Evolutionary conservation across 306 rosid genomes (phyloP).

Genomic region (Corylus americana): DNA sequence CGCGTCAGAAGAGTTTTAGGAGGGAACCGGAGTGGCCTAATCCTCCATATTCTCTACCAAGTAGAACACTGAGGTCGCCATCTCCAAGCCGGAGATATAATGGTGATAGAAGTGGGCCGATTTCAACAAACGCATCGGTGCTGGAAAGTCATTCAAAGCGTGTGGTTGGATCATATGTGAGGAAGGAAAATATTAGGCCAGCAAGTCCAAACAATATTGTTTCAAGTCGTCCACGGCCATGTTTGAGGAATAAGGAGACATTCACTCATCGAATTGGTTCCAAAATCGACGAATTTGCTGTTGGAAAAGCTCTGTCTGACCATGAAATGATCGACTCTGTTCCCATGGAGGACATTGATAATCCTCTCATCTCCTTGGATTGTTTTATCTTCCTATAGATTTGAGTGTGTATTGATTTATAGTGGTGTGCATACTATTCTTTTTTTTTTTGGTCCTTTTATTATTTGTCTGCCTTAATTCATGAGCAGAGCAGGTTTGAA

Average conservation of each 20-base stretch:
- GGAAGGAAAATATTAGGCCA: conserved; percentile 38
- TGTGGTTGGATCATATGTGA: conserved; percentile 16
- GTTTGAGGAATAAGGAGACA: conserved; percentile 51
- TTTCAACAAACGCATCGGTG: neutral
- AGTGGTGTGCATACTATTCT: conserved; percentile 5
- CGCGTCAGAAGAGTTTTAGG: conserved; percentile 76
- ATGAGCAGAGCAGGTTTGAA: conserved; percentile 8
- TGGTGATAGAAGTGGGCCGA: conserved; percentile 28
- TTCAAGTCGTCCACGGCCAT: conserved; percentile 29
- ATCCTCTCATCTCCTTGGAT: conserved; percentile 82
- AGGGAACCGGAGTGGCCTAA: conserved; percentile 41
- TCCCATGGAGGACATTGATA: conserved; percentile 66
- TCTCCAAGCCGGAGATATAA: conserved; percentile 60
- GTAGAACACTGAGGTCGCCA: conserved; percentile 49
- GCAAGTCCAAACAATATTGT: conserved; percentile 33
- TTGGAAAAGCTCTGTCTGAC: conserved; percentile 43
- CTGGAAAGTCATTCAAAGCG: conserved; percentile 29
- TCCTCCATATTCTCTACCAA: conserved; percentile 25
- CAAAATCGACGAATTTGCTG: conserved; percentile 61
- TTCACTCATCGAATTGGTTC: conserved; percentile 43
- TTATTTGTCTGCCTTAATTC: neutral
- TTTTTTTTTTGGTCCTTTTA: neutral
- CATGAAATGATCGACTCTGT: conserved; percentile 33
- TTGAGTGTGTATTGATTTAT: conserved; percentile 1
- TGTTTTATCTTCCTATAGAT: conserved; percentile 85